A percentile compares a stretch with the other conserved stretches of the same genome.
Evolutionary conservation across 2,329 filamentous ascomycete genomes (phyloP).

Genomic region (Amphichorda felina): DNA sequence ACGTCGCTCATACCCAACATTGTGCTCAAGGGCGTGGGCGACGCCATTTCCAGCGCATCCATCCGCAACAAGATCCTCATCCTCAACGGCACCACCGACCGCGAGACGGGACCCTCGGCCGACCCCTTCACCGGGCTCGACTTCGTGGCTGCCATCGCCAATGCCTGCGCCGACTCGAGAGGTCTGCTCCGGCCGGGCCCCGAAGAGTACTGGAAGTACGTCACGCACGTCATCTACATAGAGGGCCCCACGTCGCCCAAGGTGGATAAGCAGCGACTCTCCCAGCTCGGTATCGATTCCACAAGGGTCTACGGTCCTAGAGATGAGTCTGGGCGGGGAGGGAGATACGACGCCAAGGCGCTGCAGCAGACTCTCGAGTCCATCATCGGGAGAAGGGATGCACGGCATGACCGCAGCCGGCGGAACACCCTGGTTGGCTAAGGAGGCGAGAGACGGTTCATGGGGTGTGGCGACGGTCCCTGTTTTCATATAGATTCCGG

Average conservation of each 20-base stretch:
- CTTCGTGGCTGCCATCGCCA: slow-evolving; percentile 70
- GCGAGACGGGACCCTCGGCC: slow-evolving; percentile 66
- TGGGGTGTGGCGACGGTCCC: too few relatives aligned
- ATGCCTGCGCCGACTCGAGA: slow-evolving; percentile 60
- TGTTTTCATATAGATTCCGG: too few relatives aligned
- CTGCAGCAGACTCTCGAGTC: slow-evolving; percentile 65
- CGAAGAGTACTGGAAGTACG: slow-evolving; percentile 51
- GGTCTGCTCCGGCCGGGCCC: slow-evolving; percentile 25
- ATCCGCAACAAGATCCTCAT: slow-evolving; percentile 67
- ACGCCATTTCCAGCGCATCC: slow-evolving; percentile 31
- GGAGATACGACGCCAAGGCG: slow-evolving; percentile 64
- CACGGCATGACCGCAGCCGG: slow-evolving; percentile 22
- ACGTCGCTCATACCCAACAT: slow-evolving; percentile 80
- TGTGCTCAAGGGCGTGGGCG: slow-evolving; percentile 62
- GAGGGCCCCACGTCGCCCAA: slow-evolving; percentile 57
- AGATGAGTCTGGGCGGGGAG: slow-evolving; percentile 25
- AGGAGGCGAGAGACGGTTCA: too few relatives aligned
- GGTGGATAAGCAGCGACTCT: slow-evolving; percentile 56
- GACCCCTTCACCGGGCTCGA: slow-evolving; percentile 62
- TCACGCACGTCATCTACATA: slow-evolving; percentile 76
- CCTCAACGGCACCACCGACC: slow-evolving; percentile 71
- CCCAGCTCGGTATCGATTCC: slow-evolving; percentile 60
- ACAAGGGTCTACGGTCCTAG: slow-evolving; percentile 65
- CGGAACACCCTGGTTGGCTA: slow-evolving; percentile 30
- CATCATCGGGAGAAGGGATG: slow-evolving; percentile 51